Percentiles rank a stretch among this genome's conserved stretches.
Conservation (phyloP, 495 filamentous ascomycete genomes). For the Entonaema liquescens region DNA sequence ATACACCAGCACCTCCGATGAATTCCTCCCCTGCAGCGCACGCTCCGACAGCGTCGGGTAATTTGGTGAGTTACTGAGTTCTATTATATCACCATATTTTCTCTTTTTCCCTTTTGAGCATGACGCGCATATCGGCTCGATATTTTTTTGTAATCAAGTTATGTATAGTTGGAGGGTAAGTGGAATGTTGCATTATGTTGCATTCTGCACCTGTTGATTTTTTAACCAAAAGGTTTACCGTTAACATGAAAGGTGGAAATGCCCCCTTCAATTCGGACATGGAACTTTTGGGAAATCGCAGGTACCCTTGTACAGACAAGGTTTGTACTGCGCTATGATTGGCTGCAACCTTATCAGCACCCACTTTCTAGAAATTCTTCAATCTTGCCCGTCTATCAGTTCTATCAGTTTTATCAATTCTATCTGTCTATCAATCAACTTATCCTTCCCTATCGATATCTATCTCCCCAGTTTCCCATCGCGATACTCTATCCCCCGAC, state of each 20-base stretch:
- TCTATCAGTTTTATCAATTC: slow-evolving; percentile 27
- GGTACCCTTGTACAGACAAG: slow-evolving; percentile 23
- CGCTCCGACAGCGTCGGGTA: slow-evolving; percentile 45
- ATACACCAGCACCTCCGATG: slow-evolving; percentile 17
- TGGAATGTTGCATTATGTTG: slow-evolving; percentile 7
- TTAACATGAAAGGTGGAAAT: slow-evolving; percentile 12
- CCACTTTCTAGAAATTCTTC: slow-evolving; percentile 44
- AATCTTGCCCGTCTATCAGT: slow-evolving; percentile 52
- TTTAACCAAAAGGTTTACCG: background rate
- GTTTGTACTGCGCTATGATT: slow-evolving; percentile 29
- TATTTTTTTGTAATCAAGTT: background rate
- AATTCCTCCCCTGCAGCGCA: slow-evolving; percentile 46
- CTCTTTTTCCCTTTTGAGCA: slow-evolving; percentile 2
- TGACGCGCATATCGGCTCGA: background rate
- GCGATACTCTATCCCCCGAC: slow-evolving; percentile 29
- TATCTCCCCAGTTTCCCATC: slow-evolving; percentile 36
- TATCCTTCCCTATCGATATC: slow-evolving; percentile 49
- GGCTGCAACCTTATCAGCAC: slow-evolving; percentile 38
- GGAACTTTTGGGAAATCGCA: slow-evolving; percentile 12
- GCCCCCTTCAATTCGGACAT: slow-evolving; percentile 25
- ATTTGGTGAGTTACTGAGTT: slow-evolving; percentile 36
- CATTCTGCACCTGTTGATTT: slow-evolving; percentile 8
- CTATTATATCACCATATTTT: slow-evolving; percentile 1
- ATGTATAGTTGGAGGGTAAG: background rate
- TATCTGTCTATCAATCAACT: slow-evolving; percentile 40